Conservation (phyloP, 495 filamentous ascomycete genomes). For the Friedmanniomyces simplex region DNA sequence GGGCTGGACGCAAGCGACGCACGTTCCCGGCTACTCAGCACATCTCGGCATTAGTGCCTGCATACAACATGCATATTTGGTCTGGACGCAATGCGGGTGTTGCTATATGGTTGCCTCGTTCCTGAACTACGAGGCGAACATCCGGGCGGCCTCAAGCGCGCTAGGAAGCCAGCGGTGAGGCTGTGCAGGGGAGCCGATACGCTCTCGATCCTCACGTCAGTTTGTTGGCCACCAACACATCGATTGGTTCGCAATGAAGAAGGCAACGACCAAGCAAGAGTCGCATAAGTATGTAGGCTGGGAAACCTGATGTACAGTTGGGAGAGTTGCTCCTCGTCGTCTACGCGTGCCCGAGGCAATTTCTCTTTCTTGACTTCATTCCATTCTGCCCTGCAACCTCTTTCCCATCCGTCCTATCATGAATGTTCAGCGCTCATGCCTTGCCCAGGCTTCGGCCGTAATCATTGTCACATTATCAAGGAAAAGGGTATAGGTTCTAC, state of each 20-base stretch:
- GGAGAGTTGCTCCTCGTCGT: neutral
- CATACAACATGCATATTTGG: too few species aligned
- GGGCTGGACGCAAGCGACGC: too few species aligned
- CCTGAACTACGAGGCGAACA: neutral
- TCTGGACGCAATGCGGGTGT: neutral
- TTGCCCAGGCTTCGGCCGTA: neutral
- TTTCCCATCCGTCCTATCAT: neutral
- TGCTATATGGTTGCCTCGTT: neutral
- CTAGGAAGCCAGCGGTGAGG: neutral
- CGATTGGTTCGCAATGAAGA: neutral
- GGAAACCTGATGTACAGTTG: neutral
- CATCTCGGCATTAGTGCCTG: neutral
- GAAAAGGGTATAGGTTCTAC: neutral
- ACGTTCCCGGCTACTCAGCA: neutral
- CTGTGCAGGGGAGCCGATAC: neutral
- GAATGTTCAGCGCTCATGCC: too few species aligned
- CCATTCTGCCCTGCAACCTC: neutral
- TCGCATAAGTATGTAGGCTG: neutral
- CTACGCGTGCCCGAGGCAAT: neutral
- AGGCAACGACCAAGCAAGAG: neutral
- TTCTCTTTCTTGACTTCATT: neutral
- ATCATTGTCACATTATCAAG: neutral
- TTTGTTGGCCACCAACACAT: neutral
- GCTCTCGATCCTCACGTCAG: too few species aligned
- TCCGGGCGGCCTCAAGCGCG: constrained; percentile 1